Conservation (phyloP, 345 rosid genomes). For the Geranium rotundifolium region DNA sequence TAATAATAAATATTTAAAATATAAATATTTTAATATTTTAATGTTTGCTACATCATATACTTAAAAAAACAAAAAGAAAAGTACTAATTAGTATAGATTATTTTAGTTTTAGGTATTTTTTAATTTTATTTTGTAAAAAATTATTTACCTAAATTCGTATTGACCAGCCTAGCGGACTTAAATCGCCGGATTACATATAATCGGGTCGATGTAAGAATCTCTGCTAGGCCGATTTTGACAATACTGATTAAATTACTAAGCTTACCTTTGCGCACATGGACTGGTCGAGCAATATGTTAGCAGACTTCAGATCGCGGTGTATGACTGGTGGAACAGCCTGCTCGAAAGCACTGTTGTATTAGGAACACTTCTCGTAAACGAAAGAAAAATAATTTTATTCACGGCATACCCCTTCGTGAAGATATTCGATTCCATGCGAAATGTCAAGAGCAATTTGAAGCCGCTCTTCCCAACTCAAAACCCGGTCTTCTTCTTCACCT, state of each 20-base stretch:
- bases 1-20: too few relatives aligned
- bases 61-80: too few relatives aligned
- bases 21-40: too few relatives aligned
- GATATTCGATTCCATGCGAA: conserved; percentile 89
- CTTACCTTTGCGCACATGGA: conserved; percentile 90
- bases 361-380: background rate
- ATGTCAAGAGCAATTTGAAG: conserved; percentile 75
- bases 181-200: too few relatives aligned
- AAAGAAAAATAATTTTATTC: background rate
- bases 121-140: too few relatives aligned
- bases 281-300: conserved; percentile 74
- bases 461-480: conserved; percentile 75
- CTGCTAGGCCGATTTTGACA: too few relatives aligned
- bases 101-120: too few relatives aligned
- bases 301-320: conserved; percentile 94
- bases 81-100: too few relatives aligned
- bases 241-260: background rate
- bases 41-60: too few relatives aligned
- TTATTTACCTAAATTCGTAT: too few relatives aligned
- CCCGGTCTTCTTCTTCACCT: conserved; percentile 35
- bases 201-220: too few relatives aligned
- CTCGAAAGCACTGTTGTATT: conserved; percentile 3
- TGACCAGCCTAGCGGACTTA: too few relatives aligned
- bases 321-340: conserved; percentile 94
- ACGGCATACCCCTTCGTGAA: conserved; percentile 73